Percentiles rank a stretch among this genome's conserved stretches.
These are phyloP conservation scores for Fomitopsis betulina DNA, from an alignment of 1,284 basidiomycete species.

Conservation along the genomic window DNA sequence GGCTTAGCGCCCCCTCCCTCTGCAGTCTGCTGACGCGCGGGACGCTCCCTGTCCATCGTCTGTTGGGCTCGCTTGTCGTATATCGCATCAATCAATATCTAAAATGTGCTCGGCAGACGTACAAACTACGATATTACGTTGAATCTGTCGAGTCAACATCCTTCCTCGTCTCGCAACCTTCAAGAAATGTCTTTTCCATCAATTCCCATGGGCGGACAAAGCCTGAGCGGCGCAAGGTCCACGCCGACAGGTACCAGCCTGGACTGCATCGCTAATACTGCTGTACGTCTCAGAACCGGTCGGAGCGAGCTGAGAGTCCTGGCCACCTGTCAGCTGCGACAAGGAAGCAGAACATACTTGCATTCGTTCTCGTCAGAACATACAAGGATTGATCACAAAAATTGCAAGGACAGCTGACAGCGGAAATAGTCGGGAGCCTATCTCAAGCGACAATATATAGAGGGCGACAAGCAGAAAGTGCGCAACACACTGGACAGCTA, in stretches of 20 bases:
- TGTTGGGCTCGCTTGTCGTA: not conserved
- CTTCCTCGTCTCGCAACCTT: not conserved
- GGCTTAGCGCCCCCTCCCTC: not conserved
- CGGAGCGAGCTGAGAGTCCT: not conserved
- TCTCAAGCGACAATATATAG: too few species aligned
- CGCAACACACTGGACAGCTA: not conserved
- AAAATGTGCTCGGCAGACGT: not conserved
- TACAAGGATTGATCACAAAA: not conserved
- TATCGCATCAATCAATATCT: slow-evolving; percentile 1
- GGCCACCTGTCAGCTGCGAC: not conserved
- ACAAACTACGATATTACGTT: not conserved
- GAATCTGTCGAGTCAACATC: not conserved
- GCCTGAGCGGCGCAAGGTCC: not conserved
- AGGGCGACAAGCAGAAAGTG: not conserved
- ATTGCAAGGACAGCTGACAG: not conserved
- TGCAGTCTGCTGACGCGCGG: too few species aligned
- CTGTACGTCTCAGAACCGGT: not conserved
- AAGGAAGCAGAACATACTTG: not conserved
- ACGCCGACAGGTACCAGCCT: not conserved
- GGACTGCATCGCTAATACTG: too few species aligned
- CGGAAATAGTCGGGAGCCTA: not conserved
- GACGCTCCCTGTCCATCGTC: too few species aligned
- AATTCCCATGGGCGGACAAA: not conserved
- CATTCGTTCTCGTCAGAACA: not conserved
- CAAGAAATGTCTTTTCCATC: not conserved